Percentiles rank a stretch among this genome's conserved stretches.
Conservation (phyloP, 345 rosid species). For the Sapria himalayana region DNA sequence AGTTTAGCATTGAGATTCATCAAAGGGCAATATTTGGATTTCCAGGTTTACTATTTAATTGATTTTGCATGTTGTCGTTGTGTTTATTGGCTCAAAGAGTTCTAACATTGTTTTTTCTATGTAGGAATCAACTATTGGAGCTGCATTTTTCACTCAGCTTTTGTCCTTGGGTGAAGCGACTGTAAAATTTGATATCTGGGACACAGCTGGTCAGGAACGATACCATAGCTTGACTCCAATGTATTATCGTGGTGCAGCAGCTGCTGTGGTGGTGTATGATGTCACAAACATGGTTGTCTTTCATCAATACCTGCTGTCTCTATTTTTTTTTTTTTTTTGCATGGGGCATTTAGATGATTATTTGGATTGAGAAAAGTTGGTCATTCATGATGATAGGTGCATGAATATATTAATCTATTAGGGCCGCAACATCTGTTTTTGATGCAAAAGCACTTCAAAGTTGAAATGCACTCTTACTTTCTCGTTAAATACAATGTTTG, state of each 20-base stretch:
- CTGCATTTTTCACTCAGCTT: slow-evolving; percentile 72
- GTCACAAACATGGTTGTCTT: slow-evolving; percentile 42
- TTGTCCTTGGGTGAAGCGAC: slow-evolving; percentile 42
- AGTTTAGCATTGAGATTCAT: slow-evolving; percentile 57
- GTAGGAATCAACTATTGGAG: slow-evolving; percentile 67
- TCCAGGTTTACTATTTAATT: slow-evolving; percentile 22
- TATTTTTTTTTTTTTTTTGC: not conserved
- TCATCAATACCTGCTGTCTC: not conserved
- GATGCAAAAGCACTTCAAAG: no score
- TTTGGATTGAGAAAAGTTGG: no score
- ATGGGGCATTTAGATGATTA: no score
- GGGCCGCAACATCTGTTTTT: no score
- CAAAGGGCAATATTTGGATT: slow-evolving; percentile 55
- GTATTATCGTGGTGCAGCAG: slow-evolving; percentile 76
- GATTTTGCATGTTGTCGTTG: no score
- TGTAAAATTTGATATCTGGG: slow-evolving; percentile 68
- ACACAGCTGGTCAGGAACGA: slow-evolving; percentile 71
- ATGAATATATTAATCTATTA: no score
- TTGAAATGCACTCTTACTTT: no score
- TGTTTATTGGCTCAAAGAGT: no score
- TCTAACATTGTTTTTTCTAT: not conserved
- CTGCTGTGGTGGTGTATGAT: slow-evolving; percentile 63
- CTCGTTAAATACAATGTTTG: no score
- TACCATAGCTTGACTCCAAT: slow-evolving; percentile 77
- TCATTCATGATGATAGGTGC: no score